Evolutionary conservation across 352 stramenopile genomes (phyloP).

Genomic region (Phytopythium cucurbitacearum): DNA sequence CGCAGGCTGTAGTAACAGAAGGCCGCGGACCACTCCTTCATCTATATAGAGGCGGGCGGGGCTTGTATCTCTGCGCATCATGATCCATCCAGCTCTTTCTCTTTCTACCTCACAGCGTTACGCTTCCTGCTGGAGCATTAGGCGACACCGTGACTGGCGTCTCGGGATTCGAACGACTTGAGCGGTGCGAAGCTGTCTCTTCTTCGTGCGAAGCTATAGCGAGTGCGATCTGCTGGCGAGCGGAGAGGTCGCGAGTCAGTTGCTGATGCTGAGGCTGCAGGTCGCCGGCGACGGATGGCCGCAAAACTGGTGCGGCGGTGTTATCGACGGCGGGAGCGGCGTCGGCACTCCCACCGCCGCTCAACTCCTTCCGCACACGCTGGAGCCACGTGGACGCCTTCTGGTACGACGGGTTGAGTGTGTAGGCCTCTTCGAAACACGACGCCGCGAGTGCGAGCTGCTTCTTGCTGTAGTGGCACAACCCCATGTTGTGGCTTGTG

Average conservation of each 20-base stretch:
- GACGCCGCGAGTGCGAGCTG: conserved; percentile 52
- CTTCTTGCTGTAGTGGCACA: conserved; percentile 92
- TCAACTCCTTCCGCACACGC: conserved; percentile 62
- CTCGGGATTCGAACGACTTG: background rate
- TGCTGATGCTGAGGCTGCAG: conserved; percentile 7
- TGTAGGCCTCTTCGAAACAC: conserved; percentile 71
- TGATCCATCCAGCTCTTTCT: too few species aligned
- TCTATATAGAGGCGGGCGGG: too few species aligned
- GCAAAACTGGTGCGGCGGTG: background rate
- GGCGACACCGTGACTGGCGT: background rate
- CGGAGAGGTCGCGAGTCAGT: background rate
- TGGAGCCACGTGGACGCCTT: conserved; percentile 83
- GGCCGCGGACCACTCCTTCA: too few species aligned
- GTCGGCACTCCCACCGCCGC: background rate
- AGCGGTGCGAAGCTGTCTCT: conserved; percentile 18
- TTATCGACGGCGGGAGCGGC: background rate
- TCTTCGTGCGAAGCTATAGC: conserved; percentile 48
- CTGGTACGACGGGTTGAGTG: conserved; percentile 66
- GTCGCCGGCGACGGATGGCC: conserved; percentile 4
- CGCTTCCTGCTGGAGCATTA: background rate
- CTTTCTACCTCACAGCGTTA: too few species aligned
- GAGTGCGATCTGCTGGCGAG: conserved; percentile 33
- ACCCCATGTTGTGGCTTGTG: conserved; percentile 94
- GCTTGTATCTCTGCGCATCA: too few species aligned
- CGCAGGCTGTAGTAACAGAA: too few species aligned